Conservation (phyloP, 2,329 filamentous ascomycete genomes). For the Cyanodermella asteris region DNA sequence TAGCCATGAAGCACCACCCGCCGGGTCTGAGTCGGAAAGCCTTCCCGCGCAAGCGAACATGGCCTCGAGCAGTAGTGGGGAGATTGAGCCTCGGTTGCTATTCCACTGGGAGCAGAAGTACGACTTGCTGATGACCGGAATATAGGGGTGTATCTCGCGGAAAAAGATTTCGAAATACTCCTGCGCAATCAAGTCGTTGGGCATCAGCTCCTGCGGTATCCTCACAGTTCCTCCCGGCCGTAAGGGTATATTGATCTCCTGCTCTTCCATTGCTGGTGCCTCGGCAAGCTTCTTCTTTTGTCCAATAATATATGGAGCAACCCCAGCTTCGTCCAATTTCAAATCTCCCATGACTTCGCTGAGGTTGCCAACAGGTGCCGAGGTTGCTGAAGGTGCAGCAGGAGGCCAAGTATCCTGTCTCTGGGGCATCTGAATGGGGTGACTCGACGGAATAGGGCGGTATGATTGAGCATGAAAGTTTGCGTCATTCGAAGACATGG, state of each 20-base stretch:
- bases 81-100: conserved; percentile 59
- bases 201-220: conserved; percentile 86
- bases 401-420: background rate
- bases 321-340: conserved; percentile 68
- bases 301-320: conserved; percentile 67
- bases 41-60: conserved; percentile 78
- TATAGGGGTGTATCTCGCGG: conserved; percentile 72
- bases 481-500: too few species aligned
- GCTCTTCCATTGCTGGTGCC: conserved; percentile 42
- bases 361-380: too few species aligned
- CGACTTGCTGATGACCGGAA: conserved; percentile 66
- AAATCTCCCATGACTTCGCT: conserved; percentile 66
- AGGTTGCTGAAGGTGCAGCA: background rate
- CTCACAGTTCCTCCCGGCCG: conserved; percentile 51
- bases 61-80: conserved; percentile 69
- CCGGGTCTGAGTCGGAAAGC: conserved; percentile 60
- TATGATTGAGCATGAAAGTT: too few species aligned
- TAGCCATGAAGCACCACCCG: conserved; percentile 50
- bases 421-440: too few species aligned
- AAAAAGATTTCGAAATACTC: conserved; percentile 86
- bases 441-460: too few species aligned
- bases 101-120: conserved; percentile 83
- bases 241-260: conserved; percentile 46
- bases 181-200: conserved; percentile 57
- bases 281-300: conserved; percentile 34